Base-by-base conservation (phyloP, 2,329 filamentous ascomycete species). In the Sordariomycetes sp. region DNA sequence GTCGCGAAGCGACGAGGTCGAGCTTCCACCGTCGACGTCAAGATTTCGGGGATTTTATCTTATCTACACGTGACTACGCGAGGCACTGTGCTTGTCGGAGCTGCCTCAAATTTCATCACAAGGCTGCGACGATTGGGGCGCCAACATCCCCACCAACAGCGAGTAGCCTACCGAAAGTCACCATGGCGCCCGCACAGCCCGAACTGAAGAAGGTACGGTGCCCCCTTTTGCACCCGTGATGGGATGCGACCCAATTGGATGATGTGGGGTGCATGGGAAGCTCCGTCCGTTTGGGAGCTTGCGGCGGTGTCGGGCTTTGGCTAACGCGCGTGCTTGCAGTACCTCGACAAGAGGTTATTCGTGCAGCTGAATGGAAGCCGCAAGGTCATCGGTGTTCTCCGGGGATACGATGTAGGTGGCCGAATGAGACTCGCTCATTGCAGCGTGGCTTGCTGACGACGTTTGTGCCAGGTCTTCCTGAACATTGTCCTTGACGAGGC, bases 401-500 rank as follows among this genome's bases (percentile, higher is more conserved):
- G 94, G 62, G 94, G 94, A 60, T 99, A 97, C 73, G 94, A 99
- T 84, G 94, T 96, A 75, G 63, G 86, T 66, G 8, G 1, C 12
- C 45, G 5, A 10, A 2, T 53, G 13, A 15, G 12, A 12, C 4
- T 12, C 36, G 12, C 36, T 3, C n/a, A 17, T 42, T 17, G 12
- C 36, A 5, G 36, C n/a, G 36, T 42, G 1, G 3, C 17, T 56
- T 3, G 42, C 54, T 56, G 36, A 56, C 10, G 15, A 13, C 39
- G 39, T 17, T 17, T 15, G 15, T n/a, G 2, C 15, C 53, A 96
- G 92, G 91, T 97, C 61, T 99, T 97, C 76, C 78, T 99, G 68
- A 99, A 99, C 75, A 90, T 99, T 68, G 94, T 99, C 51, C 82
- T 99, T 25, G 95, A 99, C 71, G 94, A 99, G 65, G 92, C 94